phyloP scores from a whole-genome alignment of 2,329 filamentous ascomycete genomes.

The Pyrenochaeta sp. region DNA sequence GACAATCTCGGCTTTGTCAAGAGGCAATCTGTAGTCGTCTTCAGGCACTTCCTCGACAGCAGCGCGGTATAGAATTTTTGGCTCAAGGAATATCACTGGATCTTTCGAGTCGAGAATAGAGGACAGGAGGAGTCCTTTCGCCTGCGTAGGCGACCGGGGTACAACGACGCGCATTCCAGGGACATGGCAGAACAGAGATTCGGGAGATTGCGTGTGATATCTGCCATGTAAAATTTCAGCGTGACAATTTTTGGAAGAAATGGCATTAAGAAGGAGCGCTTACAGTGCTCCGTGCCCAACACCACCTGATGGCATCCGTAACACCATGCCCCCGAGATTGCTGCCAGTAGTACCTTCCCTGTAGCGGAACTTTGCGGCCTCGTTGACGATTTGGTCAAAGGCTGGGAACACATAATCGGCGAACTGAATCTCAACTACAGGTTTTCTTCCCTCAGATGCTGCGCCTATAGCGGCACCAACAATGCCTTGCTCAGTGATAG shows the following conservation, averaged over 20 bases:
- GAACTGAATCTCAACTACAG: conserved; percentile 94
- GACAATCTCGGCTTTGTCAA: conserved; percentile 84
- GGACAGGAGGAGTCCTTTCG: conserved; percentile 83
- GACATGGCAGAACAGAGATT: conserved; percentile 86
- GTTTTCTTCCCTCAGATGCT: conserved; percentile 89
- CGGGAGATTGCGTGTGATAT: conserved; percentile 89
- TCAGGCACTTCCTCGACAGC: conserved; percentile 90
- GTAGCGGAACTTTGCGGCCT: conserved; percentile 88
- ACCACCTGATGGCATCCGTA: conserved; percentile 88
- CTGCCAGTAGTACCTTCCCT: conserved; percentile 65
- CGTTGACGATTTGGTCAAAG: conserved; percentile 93
- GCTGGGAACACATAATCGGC: conserved; percentile 94
- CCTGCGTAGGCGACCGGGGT: conserved; percentile 84
- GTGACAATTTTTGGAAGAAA: neutral
- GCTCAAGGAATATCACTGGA: conserved; percentile 91
- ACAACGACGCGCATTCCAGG: conserved; percentile 86
- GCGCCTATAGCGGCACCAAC: conserved; percentile 91
- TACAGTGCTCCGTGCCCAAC: conserved; percentile 86
- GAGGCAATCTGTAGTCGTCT: conserved; percentile 77
- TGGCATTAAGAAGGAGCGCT: conserved; percentile 28
- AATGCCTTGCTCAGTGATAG: conserved; percentile 91
- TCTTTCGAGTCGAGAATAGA: conserved; percentile 81
- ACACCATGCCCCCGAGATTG: conserved; percentile 76
- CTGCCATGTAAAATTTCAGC: conserved; percentile 35
- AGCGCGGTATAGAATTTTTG: conserved; percentile 90